Conservation (phyloP, 1,284 basidiomycete genomes). For the Cryptococcus sp. region DNA sequence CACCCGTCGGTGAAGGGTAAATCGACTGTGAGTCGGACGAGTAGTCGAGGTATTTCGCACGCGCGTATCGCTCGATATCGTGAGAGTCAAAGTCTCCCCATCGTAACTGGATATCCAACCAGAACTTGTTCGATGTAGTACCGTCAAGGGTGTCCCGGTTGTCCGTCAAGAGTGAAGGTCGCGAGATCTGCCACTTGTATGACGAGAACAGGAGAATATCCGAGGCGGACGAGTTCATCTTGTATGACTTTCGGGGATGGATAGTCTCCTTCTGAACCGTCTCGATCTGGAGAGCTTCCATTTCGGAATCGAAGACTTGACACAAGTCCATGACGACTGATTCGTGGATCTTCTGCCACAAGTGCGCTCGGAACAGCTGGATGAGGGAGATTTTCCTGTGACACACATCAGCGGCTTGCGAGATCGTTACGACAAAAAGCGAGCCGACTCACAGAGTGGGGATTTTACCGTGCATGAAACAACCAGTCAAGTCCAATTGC, state of each 20-base stretch:
- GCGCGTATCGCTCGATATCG: slow-evolving; percentile 95
- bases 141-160: slow-evolving; percentile 96
- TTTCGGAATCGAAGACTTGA: slow-evolving; percentile 98
- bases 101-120: slow-evolving; percentile 96
- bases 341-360: slow-evolving; percentile 84
- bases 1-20: slow-evolving; percentile 96
- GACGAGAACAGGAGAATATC: slow-evolving; percentile 97
- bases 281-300: slow-evolving; percentile 97
- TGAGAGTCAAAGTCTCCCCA: slow-evolving; percentile 99
- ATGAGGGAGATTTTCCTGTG: slow-evolving; percentile 83
- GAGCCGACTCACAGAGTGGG: slow-evolving; percentile 68
- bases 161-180: slow-evolving; percentile 93
- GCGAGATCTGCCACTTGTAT: slow-evolving; percentile 98
- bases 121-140: slow-evolving; percentile 97
- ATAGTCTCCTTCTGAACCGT: slow-evolving; percentile 99
- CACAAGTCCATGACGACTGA: slow-evolving; percentile 97
- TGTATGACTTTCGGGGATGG: slow-evolving; percentile 98
- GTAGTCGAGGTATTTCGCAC: slow-evolving; percentile 85
- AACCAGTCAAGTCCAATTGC: slow-evolving; percentile 88
- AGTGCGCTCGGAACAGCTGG: slow-evolving; percentile 98
- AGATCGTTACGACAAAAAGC: too few species aligned
- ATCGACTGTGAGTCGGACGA: slow-evolving; percentile 96
- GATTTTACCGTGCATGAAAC: slow-evolving; percentile 91
- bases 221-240: slow-evolving; percentile 95
- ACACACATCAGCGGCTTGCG: slow-evolving; percentile 1